A percentile compares a stretch with the other conserved stretches of the same genome.
Evolutionary conservation across 225 moss, liverwort and hornwort species (phyloP).

Genomic region (Antitrichia curtipendula): DNA sequence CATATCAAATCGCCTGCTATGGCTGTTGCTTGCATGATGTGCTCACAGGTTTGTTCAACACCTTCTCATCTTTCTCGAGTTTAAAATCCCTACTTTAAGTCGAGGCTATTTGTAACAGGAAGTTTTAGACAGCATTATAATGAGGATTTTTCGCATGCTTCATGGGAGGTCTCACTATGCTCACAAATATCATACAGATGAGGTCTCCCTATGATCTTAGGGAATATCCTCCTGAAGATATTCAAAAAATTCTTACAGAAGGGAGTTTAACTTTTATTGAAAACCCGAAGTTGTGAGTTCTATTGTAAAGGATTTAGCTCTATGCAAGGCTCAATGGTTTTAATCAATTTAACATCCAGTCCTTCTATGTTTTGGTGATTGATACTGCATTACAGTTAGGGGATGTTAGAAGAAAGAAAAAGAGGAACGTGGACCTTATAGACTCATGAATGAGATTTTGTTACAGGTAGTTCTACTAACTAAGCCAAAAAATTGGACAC

Average conservation of each 20-base stretch:
- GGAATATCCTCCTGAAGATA: neutral
- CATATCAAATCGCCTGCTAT: slow-evolving; percentile 65
- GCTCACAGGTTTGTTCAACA: slow-evolving; percentile 53
- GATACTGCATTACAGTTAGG: neutral
- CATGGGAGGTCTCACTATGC: neutral
- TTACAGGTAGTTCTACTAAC: neutral
- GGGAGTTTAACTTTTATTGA: neutral
- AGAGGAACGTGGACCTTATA: neutral
- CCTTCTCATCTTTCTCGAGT: neutral
- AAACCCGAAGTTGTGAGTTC: neutral
- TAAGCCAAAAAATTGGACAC: neutral
- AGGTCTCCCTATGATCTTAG: neutral
- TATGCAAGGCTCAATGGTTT: neutral
- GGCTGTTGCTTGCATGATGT: slow-evolving; percentile 95
- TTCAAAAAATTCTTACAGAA: neutral
- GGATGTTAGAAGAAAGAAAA: neutral
- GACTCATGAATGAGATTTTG: neutral
- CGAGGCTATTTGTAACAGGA: neutral
- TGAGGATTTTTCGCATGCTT: neutral
- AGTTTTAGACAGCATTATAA: neutral
- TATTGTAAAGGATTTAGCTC: neutral
- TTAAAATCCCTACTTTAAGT: neutral
- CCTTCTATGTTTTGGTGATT: neutral
- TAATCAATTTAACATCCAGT: neutral
- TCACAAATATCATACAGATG: neutral